Evolutionary conservation across 1,284 basidiomycete genomes (phyloP), one percentile per base, ranked within the genome.

Genomic region (Ceratobasidium theobromae): DNA sequence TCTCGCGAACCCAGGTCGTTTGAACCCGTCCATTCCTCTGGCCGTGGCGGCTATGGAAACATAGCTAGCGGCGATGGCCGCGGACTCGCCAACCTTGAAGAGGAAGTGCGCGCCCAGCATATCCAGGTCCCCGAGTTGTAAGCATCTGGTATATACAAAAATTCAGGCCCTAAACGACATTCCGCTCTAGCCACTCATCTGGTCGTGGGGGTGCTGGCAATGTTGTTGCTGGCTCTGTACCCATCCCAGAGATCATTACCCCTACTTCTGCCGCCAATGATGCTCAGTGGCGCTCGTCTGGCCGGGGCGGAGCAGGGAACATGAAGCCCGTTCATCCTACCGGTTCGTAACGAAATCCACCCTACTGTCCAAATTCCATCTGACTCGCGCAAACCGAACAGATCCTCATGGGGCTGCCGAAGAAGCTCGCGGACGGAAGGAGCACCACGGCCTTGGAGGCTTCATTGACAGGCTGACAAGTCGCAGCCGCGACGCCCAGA

Each of bases 181-280:
- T 65, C 5, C 45, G 16, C 16, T 40, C 32, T 67, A 87, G 84
- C 16, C 87, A 88, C 72, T 86, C 86, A 4, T 85, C 83, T 1
- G 89, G 87, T 21, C 82, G 88, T 40, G 88, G 88, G 16, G 88
- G 88, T 16, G 72, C 76, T 2, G 88, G 85, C 0, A 91, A 91
- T 68, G 48, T 62, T n/a, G 33, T 51, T 28, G 58, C 48, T 51
- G 58, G 58, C 16, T 32, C 30, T 6, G 5, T n/a, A 11, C 58
- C 58, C 21, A 21, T n/a, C 25, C 30, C 32, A 18, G 58, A 62
- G 23, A 2, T 35, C 33, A 68, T 76, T 52, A 71, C 65, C 8
- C 21, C 66, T 6, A 12, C 53, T 3, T 43, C 60, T 18, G 33
- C 64, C 12, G 11, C 35, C 46, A 28, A 40, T 32, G 41, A 28